Base-by-base conservation (phyloP, 106 monocot species). In the Dioscorea zingiberensis region DNA sequence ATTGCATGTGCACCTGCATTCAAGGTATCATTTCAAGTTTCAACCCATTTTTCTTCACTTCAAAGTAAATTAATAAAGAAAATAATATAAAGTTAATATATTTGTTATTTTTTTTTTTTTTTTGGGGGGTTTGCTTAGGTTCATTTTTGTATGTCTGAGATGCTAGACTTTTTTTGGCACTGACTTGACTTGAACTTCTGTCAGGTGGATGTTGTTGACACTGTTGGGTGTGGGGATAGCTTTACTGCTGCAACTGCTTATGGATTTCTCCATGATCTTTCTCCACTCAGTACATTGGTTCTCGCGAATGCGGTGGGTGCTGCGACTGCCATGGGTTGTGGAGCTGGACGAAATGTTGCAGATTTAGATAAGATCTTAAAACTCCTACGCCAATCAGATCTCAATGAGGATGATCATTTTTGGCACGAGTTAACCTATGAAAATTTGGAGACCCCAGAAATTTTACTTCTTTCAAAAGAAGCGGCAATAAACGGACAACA, bases 181-280 rank as follows among this genome's bases (percentile, higher is more conserved):
- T 38, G 13, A 51, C 15, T 51, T 15, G 7, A 15, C 19, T 19
- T 51, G 51, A 19, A 51, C 19, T 38, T 51, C 1, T 51, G 51
- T 61, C 72, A 94, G 94, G 87, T 94, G 22, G 56, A 87, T 48
- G 79, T 90, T 11, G 75, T 91, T 1, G 94, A 94, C 69, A 94
- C 90, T 18, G 94, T 94, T 54, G 94, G 90, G 5, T 94, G 94
- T 59, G 94, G 90, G 67, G 94, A 94, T 62, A 94, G 94, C 55
- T 94, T 83, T 65, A 87, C 87, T 21, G 81, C 94, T 10, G 94
- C 94, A 2, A 68, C 90, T 68, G 94, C 77, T 45, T 87, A 80
- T 67, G 94, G 90, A 8, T 94, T 76, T 62, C 76, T 94, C 24
- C 77, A 78, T 29, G 55, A 77, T 18, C 63, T 90, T 77, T 78